These are phyloP conservation scores for Pythium periplocum DNA, from an alignment of 352 stramenopile species.

Conservation along the genomic window DNA sequence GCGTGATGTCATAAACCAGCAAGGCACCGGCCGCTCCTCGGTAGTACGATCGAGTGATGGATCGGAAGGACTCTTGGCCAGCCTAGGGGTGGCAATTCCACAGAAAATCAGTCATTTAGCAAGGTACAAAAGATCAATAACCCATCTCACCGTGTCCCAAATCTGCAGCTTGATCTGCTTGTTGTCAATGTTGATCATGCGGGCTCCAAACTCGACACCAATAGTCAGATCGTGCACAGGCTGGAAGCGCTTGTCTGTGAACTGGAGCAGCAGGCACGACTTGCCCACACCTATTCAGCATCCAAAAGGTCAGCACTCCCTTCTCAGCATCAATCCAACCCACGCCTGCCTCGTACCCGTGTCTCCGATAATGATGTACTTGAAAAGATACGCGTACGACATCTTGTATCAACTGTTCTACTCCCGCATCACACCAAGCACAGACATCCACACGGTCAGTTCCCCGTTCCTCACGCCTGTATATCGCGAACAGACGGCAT, in stretches of 20 bases:
- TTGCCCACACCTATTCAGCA: conserved; percentile 95
- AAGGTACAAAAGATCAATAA: neutral
- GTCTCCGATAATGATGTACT: conserved; percentile 99
- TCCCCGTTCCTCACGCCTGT: neutral
- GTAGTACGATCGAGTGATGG: conserved; percentile 99
- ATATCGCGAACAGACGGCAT: neutral
- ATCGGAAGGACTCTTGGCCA: conserved; percentile 99
- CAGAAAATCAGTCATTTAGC: too few relatives aligned
- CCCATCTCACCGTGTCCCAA: conserved; percentile 89
- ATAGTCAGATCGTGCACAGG: conserved; percentile 99
- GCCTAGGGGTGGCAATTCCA: conserved; percentile 40
- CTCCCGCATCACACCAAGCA: conserved; percentile 1
- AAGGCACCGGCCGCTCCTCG: conserved; percentile 95
- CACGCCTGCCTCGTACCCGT: conserved; percentile 64
- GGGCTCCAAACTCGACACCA: conserved; percentile 98
- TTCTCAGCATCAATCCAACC: conserved; percentile 1
- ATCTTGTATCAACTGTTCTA: conserved; percentile 32
- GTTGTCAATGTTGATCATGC: conserved; percentile 99
- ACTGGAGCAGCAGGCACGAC: conserved; percentile 99
- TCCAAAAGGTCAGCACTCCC: conserved; percentile 1
- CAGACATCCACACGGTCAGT: neutral
- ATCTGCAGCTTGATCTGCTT: conserved; percentile 99
- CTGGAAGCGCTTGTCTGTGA: conserved; percentile 99
- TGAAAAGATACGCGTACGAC: conserved; percentile 96
- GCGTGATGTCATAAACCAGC: conserved; percentile 98